A percentile compares a stretch with the other conserved stretches of the same genome.
phyloP scores from a whole-genome alignment of 2,329 filamentous ascomycete genomes.

The Colletotrichum scovillei region DNA sequence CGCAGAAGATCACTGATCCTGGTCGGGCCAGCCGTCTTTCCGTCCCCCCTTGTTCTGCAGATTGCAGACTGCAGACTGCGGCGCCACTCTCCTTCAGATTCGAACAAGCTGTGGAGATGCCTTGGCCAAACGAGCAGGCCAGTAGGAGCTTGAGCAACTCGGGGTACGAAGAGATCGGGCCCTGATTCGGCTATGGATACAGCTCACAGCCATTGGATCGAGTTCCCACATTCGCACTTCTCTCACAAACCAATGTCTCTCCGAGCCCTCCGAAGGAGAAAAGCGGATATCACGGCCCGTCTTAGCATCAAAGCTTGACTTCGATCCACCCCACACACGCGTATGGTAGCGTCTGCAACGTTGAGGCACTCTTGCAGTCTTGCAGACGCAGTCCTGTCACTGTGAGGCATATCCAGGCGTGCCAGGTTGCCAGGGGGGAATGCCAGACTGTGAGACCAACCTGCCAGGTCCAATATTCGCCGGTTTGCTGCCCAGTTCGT shows the following conservation, averaged over 20 bases:
- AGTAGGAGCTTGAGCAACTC: neutral
- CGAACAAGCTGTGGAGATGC: slow-evolving; percentile 6
- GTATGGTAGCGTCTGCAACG: neutral
- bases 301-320: slow-evolving; percentile 33
- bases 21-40: neutral
- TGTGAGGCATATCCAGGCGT: neutral
- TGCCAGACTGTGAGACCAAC: neutral
- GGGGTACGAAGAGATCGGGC: neutral
- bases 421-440: neutral
- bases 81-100: slow-evolving; percentile 4
- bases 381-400: neutral
- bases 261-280: slow-evolving; percentile 25
- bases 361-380: neutral
- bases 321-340: slow-evolving; percentile 10
- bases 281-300: slow-evolving; percentile 26
- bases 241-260: neutral
- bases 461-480: neutral
- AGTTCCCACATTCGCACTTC: neutral
- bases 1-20: neutral
- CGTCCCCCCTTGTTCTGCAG: neutral
- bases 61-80: neutral
- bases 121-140: neutral
- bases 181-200: neutral
- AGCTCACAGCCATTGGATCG: neutral
- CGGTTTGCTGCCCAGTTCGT: neutral